Conservation (phyloP, 2,329 filamentous ascomycete species). For the Neonectria hederae region DNA sequence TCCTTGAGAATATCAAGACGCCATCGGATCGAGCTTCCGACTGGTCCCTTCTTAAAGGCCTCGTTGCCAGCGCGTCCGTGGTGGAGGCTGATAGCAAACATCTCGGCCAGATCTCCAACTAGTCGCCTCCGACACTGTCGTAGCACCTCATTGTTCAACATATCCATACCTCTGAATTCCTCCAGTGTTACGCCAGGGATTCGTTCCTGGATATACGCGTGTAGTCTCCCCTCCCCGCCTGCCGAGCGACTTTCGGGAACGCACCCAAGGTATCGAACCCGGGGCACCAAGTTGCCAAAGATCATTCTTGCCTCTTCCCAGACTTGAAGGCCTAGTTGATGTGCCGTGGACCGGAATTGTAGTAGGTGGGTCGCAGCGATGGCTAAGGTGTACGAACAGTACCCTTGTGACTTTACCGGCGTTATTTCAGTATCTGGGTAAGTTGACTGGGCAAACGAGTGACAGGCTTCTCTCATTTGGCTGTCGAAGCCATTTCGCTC, state of each 20-base stretch:
- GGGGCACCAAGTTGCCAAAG: slow-evolving; percentile 55
- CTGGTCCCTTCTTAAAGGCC: slow-evolving; percentile 38
- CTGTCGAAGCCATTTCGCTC: slow-evolving; percentile 34
- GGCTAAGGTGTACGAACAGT: slow-evolving; percentile 61
- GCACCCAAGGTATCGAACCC: slow-evolving; percentile 50
- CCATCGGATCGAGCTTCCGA: slow-evolving; percentile 54
- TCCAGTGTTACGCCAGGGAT: slow-evolving; percentile 54
- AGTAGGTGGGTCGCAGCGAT: slow-evolving; percentile 52
- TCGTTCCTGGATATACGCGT: slow-evolving; percentile 54
- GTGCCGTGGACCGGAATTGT: slow-evolving; percentile 58
- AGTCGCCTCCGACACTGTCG: slow-evolving; percentile 41
- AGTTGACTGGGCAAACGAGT: slow-evolving; percentile 45
- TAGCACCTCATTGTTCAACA: slow-evolving; percentile 8
- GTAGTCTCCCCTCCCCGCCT: slow-evolving; percentile 30
- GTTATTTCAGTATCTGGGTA: slow-evolving; percentile 46
- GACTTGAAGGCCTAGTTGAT: slow-evolving; percentile 53
- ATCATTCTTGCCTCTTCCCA: slow-evolving; percentile 50
- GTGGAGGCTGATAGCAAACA: slow-evolving; percentile 52
- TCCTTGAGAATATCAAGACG: slow-evolving; percentile 51
- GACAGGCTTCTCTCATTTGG: slow-evolving; percentile 24
- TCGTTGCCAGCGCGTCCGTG: slow-evolving; percentile 19
- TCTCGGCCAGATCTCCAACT: slow-evolving; percentile 52
- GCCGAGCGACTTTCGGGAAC: slow-evolving; percentile 31
- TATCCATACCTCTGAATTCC: slow-evolving; percentile 37
- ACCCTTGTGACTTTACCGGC: slow-evolving; percentile 56